Base-by-base conservation (phyloP, 495 filamentous ascomycete genomes). In the Penicillium roqueforti region DNA sequence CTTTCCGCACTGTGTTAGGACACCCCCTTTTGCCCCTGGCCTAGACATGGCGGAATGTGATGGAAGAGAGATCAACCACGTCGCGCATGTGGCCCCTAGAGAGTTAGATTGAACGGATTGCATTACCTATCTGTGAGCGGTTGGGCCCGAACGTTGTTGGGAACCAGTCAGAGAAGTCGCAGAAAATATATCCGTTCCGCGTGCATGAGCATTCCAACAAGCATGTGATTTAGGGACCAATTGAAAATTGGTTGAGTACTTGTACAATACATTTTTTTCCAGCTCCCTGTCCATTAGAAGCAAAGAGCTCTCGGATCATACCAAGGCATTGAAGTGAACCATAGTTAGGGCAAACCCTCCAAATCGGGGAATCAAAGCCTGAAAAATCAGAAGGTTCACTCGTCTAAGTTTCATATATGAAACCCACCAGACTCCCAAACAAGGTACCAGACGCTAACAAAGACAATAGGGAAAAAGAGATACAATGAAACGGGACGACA, bases 41-140 rank as follows among this genome's bases (percentile, higher is more conserved):
- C 53, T 52, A 31, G 51, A 38, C 50, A 50, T 38, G 28, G 47
- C 57, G 48, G 54, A 26, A 57, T 51, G 53, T 34, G 9, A 50
- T 55, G 50, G 51, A 44, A 47, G 51, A 53, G 13, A 60, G 49
- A 62, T 52, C 55, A 62, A 65, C 62, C 59, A 66, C 62, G 62
- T 66, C 51, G 57, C 49, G 40, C 46, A 55, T 53, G 49, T 51
- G 56, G 45, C 55, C 57, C 51, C 37, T 50, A 37, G 31, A 51
- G 55, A 55, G 53, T 50, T 52, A 44, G 31, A 44, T 13, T 42
- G 29, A 34, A 28, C 25, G 29, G 22, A 52, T 43, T 26, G 14
- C 4, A 44, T 52, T 29, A n/a, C 20, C 8, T 38, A 40, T 20
- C 13, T 9, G 6, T 32, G 10, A 5, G 23, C 9, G 6, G 22